These are phyloP conservation scores for Capsicum pubescens DNA, from an alignment of 257 asterid species.

Conservation along the genomic window DNA sequence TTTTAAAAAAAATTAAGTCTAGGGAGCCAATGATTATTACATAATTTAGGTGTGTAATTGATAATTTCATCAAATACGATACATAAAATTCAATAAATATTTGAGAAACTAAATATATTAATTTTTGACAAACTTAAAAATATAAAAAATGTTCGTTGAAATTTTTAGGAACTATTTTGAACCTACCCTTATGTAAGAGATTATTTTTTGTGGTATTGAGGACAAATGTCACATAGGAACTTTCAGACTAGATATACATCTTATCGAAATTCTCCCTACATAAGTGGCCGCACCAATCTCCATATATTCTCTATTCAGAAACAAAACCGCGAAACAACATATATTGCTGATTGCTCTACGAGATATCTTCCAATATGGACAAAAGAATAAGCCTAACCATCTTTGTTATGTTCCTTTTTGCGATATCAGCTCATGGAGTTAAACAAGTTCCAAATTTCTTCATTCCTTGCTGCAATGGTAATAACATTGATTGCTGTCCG, in stretches of 20 bases:
- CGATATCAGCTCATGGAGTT: background rate
- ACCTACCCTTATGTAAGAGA: too few relatives aligned
- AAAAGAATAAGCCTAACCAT: background rate
- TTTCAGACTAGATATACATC: background rate
- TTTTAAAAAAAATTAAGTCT: background rate
- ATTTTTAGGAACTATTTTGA: too few relatives aligned
- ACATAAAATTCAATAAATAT: too few relatives aligned
- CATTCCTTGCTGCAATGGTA: conserved; percentile 11
- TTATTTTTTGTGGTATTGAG: too few relatives aligned
- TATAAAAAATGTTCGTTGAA: too few relatives aligned
- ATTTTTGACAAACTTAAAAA: background rate
- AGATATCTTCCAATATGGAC: background rate
- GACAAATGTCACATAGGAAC: background rate
- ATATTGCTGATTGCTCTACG: background rate
- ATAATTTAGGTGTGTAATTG: background rate
- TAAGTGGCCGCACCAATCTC: background rate
- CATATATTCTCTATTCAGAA: background rate
- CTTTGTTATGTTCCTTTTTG: background rate
- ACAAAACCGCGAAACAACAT: background rate
- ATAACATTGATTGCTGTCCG: conserved; percentile 5
- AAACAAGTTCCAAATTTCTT: background rate
- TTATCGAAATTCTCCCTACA: background rate
- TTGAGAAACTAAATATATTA: too few relatives aligned
- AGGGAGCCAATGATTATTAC: too few relatives aligned
- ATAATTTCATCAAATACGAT: too few relatives aligned